Evolutionary conservation across 768 basidiomycete species (phyloP).

Genomic region (Lactarius quietus): DNA sequence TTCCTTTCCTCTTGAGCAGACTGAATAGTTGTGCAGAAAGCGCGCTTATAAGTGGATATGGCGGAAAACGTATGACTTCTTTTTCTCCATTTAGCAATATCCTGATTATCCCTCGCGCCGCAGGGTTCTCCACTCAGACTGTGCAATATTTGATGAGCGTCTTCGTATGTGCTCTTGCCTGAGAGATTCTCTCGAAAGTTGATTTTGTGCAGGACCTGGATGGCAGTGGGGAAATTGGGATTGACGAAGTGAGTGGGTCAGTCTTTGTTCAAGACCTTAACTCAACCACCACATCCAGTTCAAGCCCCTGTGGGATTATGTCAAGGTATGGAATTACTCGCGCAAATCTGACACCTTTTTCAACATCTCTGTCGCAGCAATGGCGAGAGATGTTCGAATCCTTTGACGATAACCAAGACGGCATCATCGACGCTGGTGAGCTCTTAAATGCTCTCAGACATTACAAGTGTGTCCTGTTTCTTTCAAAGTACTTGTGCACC

Average conservation of each 20-base stretch:
- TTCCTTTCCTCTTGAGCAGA: neutral
- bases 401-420: constrained; percentile 7
- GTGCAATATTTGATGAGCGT: constrained; percentile 9
- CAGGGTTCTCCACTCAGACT: neutral
- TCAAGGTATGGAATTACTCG: neutral
- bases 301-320: constrained; percentile 8
- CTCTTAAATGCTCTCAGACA: neutral
- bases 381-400: constrained; percentile 12
- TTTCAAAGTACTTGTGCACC: neutral
- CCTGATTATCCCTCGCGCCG: neutral
- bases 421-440: constrained; percentile 7
- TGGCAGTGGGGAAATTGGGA: constrained; percentile 4
- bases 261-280: neutral
- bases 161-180: constrained; percentile 5
- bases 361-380: neutral
- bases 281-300: neutral
- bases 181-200: neutral
- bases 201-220: constrained; percentile 3
- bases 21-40: constrained; percentile 6
- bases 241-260: constrained; percentile 1
- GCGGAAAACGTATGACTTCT: constrained; percentile 2
- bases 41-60: constrained; percentile 7
- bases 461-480: neutral
- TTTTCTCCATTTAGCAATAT: neutral
- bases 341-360: neutral